Percentiles rank a stretch among this genome's conserved stretches.
Conservation (phyloP, 176 grass and related monocot species). For the Paspalum vaginatum region DNA sequence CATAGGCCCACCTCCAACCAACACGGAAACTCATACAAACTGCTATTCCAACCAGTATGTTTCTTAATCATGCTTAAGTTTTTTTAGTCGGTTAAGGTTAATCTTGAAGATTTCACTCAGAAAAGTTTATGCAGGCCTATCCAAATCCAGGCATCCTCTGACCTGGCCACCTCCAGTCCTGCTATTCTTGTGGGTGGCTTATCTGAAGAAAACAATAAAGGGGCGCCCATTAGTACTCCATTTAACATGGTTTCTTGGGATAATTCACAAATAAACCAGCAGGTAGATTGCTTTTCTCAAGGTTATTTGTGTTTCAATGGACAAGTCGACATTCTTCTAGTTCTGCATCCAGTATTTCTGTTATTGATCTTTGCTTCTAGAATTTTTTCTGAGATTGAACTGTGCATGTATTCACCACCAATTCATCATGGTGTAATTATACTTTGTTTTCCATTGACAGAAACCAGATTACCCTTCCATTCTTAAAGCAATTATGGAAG, state of each 20-base stretch:
- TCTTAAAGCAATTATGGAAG: conserved; percentile 5
- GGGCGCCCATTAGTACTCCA: conserved; percentile 48
- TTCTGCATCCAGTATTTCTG: background rate
- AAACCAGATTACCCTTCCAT: conserved; percentile 13
- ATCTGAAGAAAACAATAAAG: conserved; percentile 58
- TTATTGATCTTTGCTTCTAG: background rate
- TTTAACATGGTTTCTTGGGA: conserved; percentile 73
- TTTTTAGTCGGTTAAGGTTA: conserved; percentile 22
- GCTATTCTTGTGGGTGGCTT: conserved; percentile 44
- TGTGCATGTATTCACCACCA: background rate
- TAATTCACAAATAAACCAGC: conserved; percentile 69
- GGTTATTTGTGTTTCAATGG: conserved; percentile 26
- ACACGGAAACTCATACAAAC: conserved; percentile 54
- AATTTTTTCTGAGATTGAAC: background rate
- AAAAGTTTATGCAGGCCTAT: conserved; percentile 61
- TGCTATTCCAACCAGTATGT: conserved; percentile 67
- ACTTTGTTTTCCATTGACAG: conserved; percentile 13
- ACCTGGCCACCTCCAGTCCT: conserved; percentile 37
- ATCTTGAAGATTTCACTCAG: conserved; percentile 23
- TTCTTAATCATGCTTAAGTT: conserved; percentile 27
- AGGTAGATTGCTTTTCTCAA: conserved; percentile 54
- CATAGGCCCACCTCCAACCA: conserved; percentile 61
- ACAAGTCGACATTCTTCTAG: background rate
- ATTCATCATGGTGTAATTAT: background rate
- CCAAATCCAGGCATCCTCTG: conserved; percentile 36